A percentile compares a stretch with the other conserved stretches of the same genome.
These are phyloP conservation scores for Lachancea thermotolerans DNA, from an alignment of 805 yeast genomes.

Conservation along the genomic window DNA sequence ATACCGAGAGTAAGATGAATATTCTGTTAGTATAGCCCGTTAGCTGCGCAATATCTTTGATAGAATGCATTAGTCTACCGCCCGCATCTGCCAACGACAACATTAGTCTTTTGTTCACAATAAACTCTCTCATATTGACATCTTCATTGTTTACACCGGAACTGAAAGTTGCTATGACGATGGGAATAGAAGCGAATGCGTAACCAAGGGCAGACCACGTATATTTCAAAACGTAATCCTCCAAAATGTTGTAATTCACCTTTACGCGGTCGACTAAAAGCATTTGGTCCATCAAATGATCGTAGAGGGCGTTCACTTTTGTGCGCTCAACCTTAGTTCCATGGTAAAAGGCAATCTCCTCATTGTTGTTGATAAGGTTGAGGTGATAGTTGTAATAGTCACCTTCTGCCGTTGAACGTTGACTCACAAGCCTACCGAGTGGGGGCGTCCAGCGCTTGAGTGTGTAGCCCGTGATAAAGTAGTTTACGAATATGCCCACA, in stretches of 20 bases:
- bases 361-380: constrained; percentile 80
- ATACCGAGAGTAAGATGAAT: constrained; percentile 62
- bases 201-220: constrained; percentile 97
- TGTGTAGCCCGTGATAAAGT: constrained; percentile 69
- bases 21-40: constrained; percentile 88
- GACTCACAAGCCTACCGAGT: constrained; percentile 69
- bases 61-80: constrained; percentile 86
- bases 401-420: constrained; percentile 76
- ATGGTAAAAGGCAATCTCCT: constrained; percentile 90
- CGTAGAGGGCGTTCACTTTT: constrained; percentile 55
- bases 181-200: constrained; percentile 83
- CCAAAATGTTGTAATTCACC: constrained; percentile 64
- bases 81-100: constrained; percentile 93
- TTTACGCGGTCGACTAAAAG: constrained; percentile 49
- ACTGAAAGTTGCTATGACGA: constrained; percentile 49
- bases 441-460: constrained; percentile 75
- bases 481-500: constrained; percentile 72
- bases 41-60: constrained; percentile 83
- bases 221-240: constrained; percentile 81
- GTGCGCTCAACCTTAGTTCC: constrained; percentile 74
- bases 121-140: constrained; percentile 75
- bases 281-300: constrained; percentile 48
- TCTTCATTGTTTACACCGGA: constrained; percentile 35
- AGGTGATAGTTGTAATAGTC: constrained; percentile 81
- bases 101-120: constrained; percentile 85